Percentiles rank a stretch among this genome's conserved stretches.
Conservation (phyloP, 1,284 basidiomycete species). For the Sporisorium sorghi region DNA sequence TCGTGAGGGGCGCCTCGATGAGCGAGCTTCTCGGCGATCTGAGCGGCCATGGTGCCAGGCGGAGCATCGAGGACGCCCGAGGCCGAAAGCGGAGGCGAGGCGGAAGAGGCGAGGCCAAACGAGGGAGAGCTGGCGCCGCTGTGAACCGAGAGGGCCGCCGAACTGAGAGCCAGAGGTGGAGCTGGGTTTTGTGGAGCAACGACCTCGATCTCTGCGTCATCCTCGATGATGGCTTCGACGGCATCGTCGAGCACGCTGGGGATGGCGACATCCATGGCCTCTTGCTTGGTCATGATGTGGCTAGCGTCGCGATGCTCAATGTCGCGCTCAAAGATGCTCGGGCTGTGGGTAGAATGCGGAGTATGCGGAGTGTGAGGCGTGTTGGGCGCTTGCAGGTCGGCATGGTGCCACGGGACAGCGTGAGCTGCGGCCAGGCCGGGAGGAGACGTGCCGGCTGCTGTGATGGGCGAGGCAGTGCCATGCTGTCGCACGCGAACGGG, state of each 20-base stretch:
- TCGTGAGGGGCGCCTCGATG: conserved; percentile 14
- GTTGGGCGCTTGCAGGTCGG: conserved; percentile 16
- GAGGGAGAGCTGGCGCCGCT: conserved; percentile 48
- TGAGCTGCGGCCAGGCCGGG: conserved; percentile 7
- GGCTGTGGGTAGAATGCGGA: conserved; percentile 27
- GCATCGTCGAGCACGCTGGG: conserved; percentile 66
- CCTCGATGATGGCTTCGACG: conserved; percentile 63
- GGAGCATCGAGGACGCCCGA: conserved; percentile 53
- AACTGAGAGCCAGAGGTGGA: conserved; percentile 52
- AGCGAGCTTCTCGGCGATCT: conserved; percentile 59
- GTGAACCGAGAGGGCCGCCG: conserved; percentile 55
- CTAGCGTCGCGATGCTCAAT: conserved; percentile 64
- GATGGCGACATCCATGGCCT: conserved; percentile 66
- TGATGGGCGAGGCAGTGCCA: conserved; percentile 30
- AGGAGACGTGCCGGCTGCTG: conserved; percentile 29
- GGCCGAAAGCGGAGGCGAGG: conserved; percentile 50
- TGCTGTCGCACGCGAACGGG: conserved; percentile 32
- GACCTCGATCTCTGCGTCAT: conserved; percentile 61
- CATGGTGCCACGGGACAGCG: conserved; percentile 12
- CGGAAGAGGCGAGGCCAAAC: conserved; percentile 38
- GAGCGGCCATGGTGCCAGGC: conserved; percentile 60
- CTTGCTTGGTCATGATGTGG: conserved; percentile 60
- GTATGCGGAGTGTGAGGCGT: conserved; percentile 25
- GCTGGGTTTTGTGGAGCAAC: conserved; percentile 58
- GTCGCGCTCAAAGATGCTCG: conserved; percentile 66